Evolutionary conservation across 805 yeast species (phyloP), one percentile per base, ranked within the genome.

Genomic region (Starmerella bombicola): DNA sequence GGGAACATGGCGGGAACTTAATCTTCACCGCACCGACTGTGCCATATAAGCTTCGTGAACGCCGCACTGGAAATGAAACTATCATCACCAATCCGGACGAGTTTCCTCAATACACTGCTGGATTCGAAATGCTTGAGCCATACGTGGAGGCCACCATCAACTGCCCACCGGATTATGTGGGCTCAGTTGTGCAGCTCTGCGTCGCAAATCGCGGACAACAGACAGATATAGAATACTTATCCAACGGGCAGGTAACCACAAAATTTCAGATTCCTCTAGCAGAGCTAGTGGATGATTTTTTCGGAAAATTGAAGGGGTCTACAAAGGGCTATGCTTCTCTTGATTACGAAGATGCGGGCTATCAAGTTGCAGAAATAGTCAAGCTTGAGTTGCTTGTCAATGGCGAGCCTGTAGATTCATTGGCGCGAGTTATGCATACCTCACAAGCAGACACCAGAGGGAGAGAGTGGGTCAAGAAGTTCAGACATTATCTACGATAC

Each of bases 21-120:
- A 84, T 88, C 45, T 76, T 88, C 44, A 91, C 97, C 0, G 86
- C 93, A 8, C 96, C 98, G 1, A 86, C 96, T 0, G 98, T 88
- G 10, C 97, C 97, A 0, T 91, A 86, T 57, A 74, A 78, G 52
- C 65, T 91, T 10, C 67, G 73, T n/a, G 76, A 71, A 55, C 66
- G 65, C 35, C 31, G 26, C n/a, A 77, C 80, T 50, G 93, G 84
- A 0, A 61, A 59, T 0, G 81, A 75, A 44, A 61, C 68, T 43
- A 67, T 78, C 13, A 70, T 91, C 44, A 79, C 91, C 2, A 91
- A 88, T 54, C 97, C 98, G 0, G 91, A 84, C 55, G 91, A 84
- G 38, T 88, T 88, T 60, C 97, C 97, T 0, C 51, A 49, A 20
- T 37, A 46, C 24, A 84, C 76, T 38, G 64, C 67, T 1, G 58